A percentile compares a stretch with the other conserved stretches of the same genome.
Conservation (phyloP, 2,329 filamentous ascomycete species). For the Fusarium sp. region DNA sequence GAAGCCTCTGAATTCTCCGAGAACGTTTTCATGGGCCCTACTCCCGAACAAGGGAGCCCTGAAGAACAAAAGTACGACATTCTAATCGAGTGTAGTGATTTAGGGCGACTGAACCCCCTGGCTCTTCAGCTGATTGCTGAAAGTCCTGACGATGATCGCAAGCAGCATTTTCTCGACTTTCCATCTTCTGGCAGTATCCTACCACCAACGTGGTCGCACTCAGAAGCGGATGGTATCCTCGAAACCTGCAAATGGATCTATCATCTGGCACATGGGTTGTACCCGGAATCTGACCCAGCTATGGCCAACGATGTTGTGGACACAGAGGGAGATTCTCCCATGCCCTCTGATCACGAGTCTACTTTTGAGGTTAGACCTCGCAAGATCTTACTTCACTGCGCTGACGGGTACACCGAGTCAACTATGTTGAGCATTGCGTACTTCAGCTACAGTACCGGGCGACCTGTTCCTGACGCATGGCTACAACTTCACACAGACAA, state of each 20-base stretch:
- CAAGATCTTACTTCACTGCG: slow-evolving; percentile 90
- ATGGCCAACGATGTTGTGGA: slow-evolving; percentile 46
- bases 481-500: slow-evolving; percentile 82
- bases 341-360: slow-evolving; percentile 37
- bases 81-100: slow-evolving; percentile 87
- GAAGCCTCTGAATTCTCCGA: slow-evolving; percentile 86
- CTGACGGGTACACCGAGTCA: slow-evolving; percentile 95
- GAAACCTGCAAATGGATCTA: slow-evolving; percentile 93
- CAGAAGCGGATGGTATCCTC: slow-evolving; percentile 84
- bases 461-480: slow-evolving; percentile 87
- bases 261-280: slow-evolving; percentile 77
- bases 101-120: slow-evolving; percentile 79
- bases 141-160: slow-evolving; percentile 57
- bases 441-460: slow-evolving; percentile 89
- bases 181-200: slow-evolving; percentile 94
- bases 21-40: slow-evolving; percentile 92
- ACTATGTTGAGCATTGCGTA: slow-evolving; percentile 91
- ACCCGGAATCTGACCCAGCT: slow-evolving; percentile 52
- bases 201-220: slow-evolving; percentile 83
- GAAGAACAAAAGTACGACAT: slow-evolving; percentile 79
- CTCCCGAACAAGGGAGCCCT: slow-evolving; percentile 73
- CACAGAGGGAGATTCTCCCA: slow-evolving; percentile 47
- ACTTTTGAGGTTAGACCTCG: slow-evolving; percentile 55
- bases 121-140: slow-evolving; percentile 72
- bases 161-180: slow-evolving; percentile 69